Base-by-base conservation (phyloP, 108 stramenopile genomes). In the Parmales sp. region DNA sequence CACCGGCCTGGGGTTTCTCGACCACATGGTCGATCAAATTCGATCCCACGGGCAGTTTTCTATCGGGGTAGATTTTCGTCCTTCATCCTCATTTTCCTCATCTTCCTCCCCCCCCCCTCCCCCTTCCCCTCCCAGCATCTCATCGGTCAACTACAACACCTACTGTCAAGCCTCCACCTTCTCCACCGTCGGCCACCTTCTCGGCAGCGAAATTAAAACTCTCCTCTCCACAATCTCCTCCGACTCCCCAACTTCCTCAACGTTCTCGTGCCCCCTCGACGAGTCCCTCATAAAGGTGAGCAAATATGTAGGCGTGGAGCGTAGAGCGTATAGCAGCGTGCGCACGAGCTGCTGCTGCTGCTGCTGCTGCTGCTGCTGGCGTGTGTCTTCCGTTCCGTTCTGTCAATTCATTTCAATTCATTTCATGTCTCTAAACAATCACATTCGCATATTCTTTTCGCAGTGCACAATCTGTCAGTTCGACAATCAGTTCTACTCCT, bases 1-100 rank as follows among this genome's bases (percentile, higher is more conserved):
- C 26, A 89, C 90, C 0, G 90, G 90, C n/a, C 78, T 92, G 34
- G 87, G 88, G 0, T 92, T 81, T 66, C 80, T 88, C 45, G 89
- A 90, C 69, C 86, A 71, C 64, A 92, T 92, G 91, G 66, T 92
- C 43, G 91, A 92, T 77, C 91, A 92, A 67, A 78, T 86, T 71
- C 88, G 87, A 75, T 87, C 86, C 23, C 91, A 92, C 69, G 91
- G 87, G 8, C 91, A 89, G 79, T 76, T 92, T 48, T 88, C 88
- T 26, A 74, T 92, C 20, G 69, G 78, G 5, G 51, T 88, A 19
- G 73, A 72, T 26, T 2, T 18, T 7, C 3, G 26, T 45, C 23
- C 26, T 34, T 28, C 60, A 50, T n/a, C 49, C 23, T 22, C 49
- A 16, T 5, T n/a, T 50, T 22, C 41, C 22, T 2, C 7, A n/a